phyloP scores from a whole-genome alignment of 306 rosid genomes.

The Vigna mungo region DNA sequence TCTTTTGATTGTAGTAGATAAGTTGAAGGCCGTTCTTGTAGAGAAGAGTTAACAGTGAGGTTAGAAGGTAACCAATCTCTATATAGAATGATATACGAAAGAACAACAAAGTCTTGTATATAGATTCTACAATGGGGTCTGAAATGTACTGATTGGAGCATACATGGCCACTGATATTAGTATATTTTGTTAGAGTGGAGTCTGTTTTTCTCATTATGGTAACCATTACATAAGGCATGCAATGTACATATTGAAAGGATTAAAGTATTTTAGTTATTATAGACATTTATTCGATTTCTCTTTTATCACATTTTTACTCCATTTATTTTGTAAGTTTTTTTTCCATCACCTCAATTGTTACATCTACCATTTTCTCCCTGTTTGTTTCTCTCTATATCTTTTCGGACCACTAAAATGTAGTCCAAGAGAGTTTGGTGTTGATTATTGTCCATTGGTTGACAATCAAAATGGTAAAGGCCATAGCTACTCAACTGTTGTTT shows the following conservation, averaged over 20 bases:
- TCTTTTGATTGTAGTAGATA: constrained; percentile 62
- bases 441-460: not conserved
- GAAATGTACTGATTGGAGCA: constrained; percentile 9
- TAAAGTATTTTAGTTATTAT: not conserved
- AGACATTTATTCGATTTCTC: not conserved
- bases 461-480: too few species aligned
- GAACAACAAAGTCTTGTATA: not conserved
- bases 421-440: not conserved
- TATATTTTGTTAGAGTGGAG: constrained; percentile 13
- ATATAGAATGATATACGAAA: not conserved
- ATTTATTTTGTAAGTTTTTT: not conserved
- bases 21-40: constrained; percentile 55
- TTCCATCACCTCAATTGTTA: not conserved
- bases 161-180: not conserved
- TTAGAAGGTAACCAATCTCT: too few species aligned
- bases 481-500: too few species aligned
- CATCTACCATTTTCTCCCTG: not conserved
- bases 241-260: constrained; percentile 24
- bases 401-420: not conserved
- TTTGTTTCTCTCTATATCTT: not conserved
- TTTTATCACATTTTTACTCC: not conserved
- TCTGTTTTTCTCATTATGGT: constrained; percentile 1
- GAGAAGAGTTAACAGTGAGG: constrained; percentile 43
- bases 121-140: constrained; percentile 22
- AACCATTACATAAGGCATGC: not conserved